phyloP scores from a whole-genome alignment of 2,329 filamentous ascomycete species.

The Aspergillus sp. region DNA sequence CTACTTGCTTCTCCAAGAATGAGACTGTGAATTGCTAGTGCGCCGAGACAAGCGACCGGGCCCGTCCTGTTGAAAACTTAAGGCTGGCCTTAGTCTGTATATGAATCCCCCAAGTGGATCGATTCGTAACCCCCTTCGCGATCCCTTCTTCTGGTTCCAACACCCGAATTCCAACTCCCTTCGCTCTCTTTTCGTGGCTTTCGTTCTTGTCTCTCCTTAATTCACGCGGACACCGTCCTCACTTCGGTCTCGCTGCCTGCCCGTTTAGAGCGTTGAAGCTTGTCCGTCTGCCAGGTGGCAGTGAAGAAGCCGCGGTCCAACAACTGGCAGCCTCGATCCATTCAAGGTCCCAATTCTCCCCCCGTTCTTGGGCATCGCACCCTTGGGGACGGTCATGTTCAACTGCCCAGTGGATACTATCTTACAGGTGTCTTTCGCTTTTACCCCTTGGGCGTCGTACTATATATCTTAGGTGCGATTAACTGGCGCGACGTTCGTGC shows the following conservation, averaged over 20 bases:
- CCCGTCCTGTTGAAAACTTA: background rate
- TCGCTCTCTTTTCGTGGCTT: slow-evolving; percentile 9
- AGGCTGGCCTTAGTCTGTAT: background rate
- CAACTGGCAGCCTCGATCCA: slow-evolving; percentile 9
- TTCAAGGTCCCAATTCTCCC: slow-evolving; percentile 12
- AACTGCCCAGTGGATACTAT: slow-evolving; percentile 8
- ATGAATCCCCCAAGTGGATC: slow-evolving; percentile 1
- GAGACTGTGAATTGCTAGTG: background rate
- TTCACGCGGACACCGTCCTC: background rate
- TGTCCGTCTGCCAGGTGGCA: slow-evolving; percentile 13
- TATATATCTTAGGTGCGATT: slow-evolving; percentile 6
- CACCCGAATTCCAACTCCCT: slow-evolving; percentile 3
- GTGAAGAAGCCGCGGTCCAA: slow-evolving; percentile 12
- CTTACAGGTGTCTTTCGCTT: slow-evolving; percentile 13
- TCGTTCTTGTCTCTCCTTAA: slow-evolving; percentile 15
- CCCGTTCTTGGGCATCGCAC: slow-evolving; percentile 12
- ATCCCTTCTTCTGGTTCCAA: slow-evolving; percentile 26
- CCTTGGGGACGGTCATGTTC: slow-evolving; percentile 18
- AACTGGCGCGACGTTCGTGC: slow-evolving; percentile 10
- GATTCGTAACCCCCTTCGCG: slow-evolving; percentile 13
- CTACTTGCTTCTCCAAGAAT: background rate
- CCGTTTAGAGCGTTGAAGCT: slow-evolving; percentile 3
- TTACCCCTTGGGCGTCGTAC: slow-evolving; percentile 9
- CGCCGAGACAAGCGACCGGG: background rate
- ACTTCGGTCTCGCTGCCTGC: background rate